These are phyloP conservation scores for Durotheca rogersii DNA, from an alignment of 495 filamentous ascomycete genomes.

Conservation along the genomic window DNA sequence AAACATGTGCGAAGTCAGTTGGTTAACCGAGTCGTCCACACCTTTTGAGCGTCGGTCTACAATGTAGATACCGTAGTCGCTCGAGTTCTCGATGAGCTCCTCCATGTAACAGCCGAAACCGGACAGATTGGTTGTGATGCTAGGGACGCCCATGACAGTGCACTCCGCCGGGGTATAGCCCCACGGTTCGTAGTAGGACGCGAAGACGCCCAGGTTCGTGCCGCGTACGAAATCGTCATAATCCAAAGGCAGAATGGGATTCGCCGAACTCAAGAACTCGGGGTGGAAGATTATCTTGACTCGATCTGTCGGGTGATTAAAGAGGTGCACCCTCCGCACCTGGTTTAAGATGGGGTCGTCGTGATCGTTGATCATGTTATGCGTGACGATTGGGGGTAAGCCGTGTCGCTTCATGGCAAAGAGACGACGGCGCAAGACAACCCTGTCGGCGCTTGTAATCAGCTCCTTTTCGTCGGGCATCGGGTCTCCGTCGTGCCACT, in stretches of 20 bases:
- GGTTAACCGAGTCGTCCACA: slow-evolving; percentile 95
- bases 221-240: slow-evolving; percentile 99
- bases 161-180: slow-evolving; percentile 98
- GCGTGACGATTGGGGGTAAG: slow-evolving; percentile 95
- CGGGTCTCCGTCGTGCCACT: slow-evolving; percentile 91
- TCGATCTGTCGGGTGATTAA: slow-evolving; percentile 91
- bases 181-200: slow-evolving; percentile 99
- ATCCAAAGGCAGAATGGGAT: slow-evolving; percentile 91
- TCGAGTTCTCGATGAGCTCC: slow-evolving; percentile 95
- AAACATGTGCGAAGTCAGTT: slow-evolving; percentile 89
- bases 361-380: slow-evolving; percentile 94
- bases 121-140: slow-evolving; percentile 96
- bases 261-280: slow-evolving; percentile 93
- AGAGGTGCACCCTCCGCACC: slow-evolving; percentile 91
- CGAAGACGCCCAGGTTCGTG: slow-evolving; percentile 91
- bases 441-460: slow-evolving; percentile 85
- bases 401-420: slow-evolving; percentile 93
- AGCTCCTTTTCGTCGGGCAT: slow-evolving; percentile 95
- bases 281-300: slow-evolving; percentile 98
- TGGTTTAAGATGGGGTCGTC: slow-evolving; percentile 97
- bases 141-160: slow-evolving; percentile 98
- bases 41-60: slow-evolving; percentile 95
- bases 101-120: slow-evolving; percentile 99
- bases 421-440: slow-evolving; percentile 85
- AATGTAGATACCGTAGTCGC: slow-evolving; percentile 98